Evolutionary conservation across 768 basidiomycete species (phyloP).

Genomic region (Amanita rubescens): DNA sequence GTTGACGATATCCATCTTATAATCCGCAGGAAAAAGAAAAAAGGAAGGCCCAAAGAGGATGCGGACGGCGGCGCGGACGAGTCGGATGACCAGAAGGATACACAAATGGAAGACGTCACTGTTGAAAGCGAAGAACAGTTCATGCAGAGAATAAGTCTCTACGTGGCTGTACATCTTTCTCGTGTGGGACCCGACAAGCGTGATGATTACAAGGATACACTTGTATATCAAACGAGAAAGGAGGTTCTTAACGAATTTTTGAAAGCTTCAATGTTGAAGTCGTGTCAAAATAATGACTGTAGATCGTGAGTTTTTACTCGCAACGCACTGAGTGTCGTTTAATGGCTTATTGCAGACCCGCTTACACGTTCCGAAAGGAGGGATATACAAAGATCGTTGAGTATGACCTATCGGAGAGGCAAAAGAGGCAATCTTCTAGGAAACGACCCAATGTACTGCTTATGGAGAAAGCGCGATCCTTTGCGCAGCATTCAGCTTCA

Average conservation of each 20-base stretch:
- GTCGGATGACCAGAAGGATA: slow-evolving; percentile 26
- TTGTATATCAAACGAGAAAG: slow-evolving; percentile 84
- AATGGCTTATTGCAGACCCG: slow-evolving; percentile 37
- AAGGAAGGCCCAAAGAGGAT: slow-evolving; percentile 21
- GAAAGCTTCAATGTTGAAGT: slow-evolving; percentile 56
- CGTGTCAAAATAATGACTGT: slow-evolving; percentile 74
- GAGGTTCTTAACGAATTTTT: slow-evolving; percentile 77
- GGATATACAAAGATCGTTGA: slow-evolving; percentile 92
- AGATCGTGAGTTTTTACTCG: slow-evolving; percentile 56
- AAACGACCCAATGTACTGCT: slow-evolving; percentile 75
- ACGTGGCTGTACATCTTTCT: slow-evolving; percentile 49
- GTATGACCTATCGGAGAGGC: slow-evolving; percentile 77
- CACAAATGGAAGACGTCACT: slow-evolving; percentile 32
- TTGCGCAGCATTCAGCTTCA: slow-evolving; percentile 14
- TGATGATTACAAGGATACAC: slow-evolving; percentile 82
- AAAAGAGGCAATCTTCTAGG: slow-evolving; percentile 54
- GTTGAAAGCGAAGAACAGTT: slow-evolving; percentile 57
- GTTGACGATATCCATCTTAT: slow-evolving; percentile 61
- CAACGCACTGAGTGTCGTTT: slow-evolving; percentile 5
- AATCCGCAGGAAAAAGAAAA: slow-evolving; percentile 22
- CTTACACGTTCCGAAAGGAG: slow-evolving; percentile 90
- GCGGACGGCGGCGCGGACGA: slow-evolving; percentile 36
- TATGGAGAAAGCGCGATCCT: slow-evolving; percentile 32
- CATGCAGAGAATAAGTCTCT: slow-evolving; percentile 54
- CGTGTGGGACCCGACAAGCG: slow-evolving; percentile 50